Percentiles rank a stretch among this genome's conserved stretches.
Conservation (phyloP, 73 alveolate genomes). For the Paramecium biaurelia region DNA sequence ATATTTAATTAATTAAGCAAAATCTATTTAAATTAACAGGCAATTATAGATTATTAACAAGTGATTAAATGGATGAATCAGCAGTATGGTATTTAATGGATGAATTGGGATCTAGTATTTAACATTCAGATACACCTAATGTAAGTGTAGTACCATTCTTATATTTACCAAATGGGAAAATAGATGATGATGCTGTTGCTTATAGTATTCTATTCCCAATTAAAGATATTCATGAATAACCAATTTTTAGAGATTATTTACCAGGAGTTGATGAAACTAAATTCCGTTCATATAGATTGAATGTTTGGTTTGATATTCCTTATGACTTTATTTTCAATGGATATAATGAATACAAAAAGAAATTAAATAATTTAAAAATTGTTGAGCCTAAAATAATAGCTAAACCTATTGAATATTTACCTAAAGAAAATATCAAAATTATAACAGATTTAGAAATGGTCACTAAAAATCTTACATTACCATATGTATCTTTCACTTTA, state of each 20-base stretch:
- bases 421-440: slow-evolving; percentile 70
- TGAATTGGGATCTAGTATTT: slow-evolving; percentile 87
- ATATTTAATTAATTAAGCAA: slow-evolving; percentile 67
- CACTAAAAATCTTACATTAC: slow-evolving; percentile 72
- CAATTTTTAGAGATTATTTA: slow-evolving; percentile 85
- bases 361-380: slow-evolving; percentile 51
- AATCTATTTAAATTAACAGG: slow-evolving; percentile 82
- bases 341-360: slow-evolving; percentile 66
- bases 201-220: slow-evolving; percentile 89
- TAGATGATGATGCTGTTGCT: slow-evolving; percentile 80
- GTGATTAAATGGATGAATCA: slow-evolving; percentile 84
- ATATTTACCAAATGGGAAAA: slow-evolving; percentile 76
- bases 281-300: slow-evolving; percentile 88
- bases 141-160: slow-evolving; percentile 87
- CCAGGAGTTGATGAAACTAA: slow-evolving; percentile 82
- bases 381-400: slow-evolving; percentile 18
- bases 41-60: slow-evolving; percentile 84
- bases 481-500: slow-evolving; percentile 70
- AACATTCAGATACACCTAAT: slow-evolving; percentile 93
- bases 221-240: slow-evolving; percentile 73
- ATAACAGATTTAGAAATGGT: slow-evolving; percentile 84
- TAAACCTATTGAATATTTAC: slow-evolving; percentile 64
- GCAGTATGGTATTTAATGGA: slow-evolving; percentile 91
- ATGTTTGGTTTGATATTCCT: slow-evolving; percentile 93
- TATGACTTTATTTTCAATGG: slow-evolving; percentile 73